phyloP scores from a whole-genome alignment of 306 rosid genomes.

The Fagus sylvatica region DNA sequence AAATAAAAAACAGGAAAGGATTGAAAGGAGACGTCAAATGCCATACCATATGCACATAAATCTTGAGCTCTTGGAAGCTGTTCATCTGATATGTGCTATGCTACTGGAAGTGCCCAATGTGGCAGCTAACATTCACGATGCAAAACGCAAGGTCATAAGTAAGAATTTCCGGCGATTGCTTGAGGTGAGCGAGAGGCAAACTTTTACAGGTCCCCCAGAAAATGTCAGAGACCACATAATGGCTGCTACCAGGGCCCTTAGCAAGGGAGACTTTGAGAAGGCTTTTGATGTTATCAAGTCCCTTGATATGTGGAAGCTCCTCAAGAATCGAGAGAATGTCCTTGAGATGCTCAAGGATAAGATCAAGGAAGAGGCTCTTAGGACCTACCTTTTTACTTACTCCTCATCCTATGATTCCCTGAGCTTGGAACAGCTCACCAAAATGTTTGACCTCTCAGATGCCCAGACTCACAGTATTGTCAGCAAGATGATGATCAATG shows the following conservation, averaged over 20 bases:
- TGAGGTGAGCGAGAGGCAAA: constrained; percentile 80
- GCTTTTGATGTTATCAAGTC: constrained; percentile 68
- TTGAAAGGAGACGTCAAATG: constrained; percentile 98
- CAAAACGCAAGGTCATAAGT: constrained; percentile 74
- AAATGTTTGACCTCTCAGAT: constrained; percentile 70
- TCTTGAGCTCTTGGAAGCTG: constrained; percentile 90
- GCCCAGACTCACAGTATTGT: constrained; percentile 64
- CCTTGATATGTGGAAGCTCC: constrained; percentile 88
- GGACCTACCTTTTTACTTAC: constrained; percentile 89
- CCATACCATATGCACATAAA: constrained; percentile 99
- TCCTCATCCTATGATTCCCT: constrained; percentile 77
- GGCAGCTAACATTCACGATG: constrained; percentile 82
- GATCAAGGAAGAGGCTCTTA: constrained; percentile 89
- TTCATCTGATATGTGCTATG: constrained; percentile 93
- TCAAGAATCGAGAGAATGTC: constrained; percentile 53
- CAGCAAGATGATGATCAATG: constrained; percentile 92
- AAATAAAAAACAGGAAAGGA: constrained; percentile 61
- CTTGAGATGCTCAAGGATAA: constrained; percentile 77
- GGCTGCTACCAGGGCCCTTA: constrained; percentile 87
- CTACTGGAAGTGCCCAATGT: constrained; percentile 94
- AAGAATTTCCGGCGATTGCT: constrained; percentile 78
- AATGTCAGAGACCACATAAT: constrained; percentile 89
- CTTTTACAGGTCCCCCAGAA: constrained; percentile 93
- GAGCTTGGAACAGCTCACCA: constrained; percentile 68
- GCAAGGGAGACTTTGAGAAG: constrained; percentile 72